phyloP scores from a whole-genome alignment of 495 filamentous ascomycete species.

The Lentithecium fluviatile region DNA sequence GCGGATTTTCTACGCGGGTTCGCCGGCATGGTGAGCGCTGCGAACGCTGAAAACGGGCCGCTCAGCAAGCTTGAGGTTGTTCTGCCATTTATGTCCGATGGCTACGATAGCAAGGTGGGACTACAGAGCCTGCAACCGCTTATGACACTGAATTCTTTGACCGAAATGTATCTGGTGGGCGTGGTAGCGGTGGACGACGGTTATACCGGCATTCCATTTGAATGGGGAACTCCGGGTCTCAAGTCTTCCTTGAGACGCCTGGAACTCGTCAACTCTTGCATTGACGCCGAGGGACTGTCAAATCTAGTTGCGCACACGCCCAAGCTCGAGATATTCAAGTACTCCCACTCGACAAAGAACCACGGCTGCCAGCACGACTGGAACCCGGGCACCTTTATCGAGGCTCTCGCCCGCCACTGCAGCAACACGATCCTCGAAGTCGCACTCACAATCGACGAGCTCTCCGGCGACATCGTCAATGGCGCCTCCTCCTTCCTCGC shows the following conservation, averaged over 20 bases:
- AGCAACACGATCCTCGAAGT: conserved; percentile 11
- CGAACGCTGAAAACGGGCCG: background rate
- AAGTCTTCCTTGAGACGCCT: conserved; percentile 2
- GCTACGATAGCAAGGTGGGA: background rate
- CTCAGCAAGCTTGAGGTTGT: conserved; percentile 14
- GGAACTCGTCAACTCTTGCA: conserved; percentile 22
- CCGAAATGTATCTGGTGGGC: conserved; percentile 14
- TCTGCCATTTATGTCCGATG: conserved; percentile 16
- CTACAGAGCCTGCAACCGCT: conserved; percentile 17
- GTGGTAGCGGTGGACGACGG: conserved; percentile 19
- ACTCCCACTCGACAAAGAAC: conserved; percentile 23
- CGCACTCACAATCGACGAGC: conserved; percentile 20
- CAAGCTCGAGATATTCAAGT: conserved; percentile 11
- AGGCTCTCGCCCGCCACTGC: conserved; percentile 5
- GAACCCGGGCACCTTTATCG: conserved; percentile 20
- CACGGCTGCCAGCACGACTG: conserved; percentile 24
- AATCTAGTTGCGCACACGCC: conserved; percentile 8
- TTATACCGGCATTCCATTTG: conserved; percentile 19
- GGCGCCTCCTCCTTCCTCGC: conserved; percentile 13
- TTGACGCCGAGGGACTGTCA: conserved; percentile 19
- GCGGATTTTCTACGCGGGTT: background rate
- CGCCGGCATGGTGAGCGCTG: background rate
- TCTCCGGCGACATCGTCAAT: conserved; percentile 19
- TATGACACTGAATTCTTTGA: conserved; percentile 7
- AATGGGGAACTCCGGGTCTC: background rate